Conservation (phyloP, 2,329 filamentous ascomycete species). For the Pezicula carpinea region DNA sequence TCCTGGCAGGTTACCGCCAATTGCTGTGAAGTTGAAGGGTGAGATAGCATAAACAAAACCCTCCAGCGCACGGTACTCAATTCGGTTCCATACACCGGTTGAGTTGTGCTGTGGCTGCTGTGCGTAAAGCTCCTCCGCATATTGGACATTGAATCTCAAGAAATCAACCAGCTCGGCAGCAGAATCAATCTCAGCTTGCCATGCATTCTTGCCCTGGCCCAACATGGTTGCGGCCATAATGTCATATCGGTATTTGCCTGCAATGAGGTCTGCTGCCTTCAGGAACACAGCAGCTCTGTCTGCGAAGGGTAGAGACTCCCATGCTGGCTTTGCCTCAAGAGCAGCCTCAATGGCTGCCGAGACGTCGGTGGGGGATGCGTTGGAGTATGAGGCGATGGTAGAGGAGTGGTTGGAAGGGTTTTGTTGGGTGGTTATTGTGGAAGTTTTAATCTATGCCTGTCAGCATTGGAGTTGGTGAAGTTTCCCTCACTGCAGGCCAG, state of each 20-base stretch:
- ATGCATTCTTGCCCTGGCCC: slow-evolving; percentile 96
- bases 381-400: slow-evolving; percentile 77
- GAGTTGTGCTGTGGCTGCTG: slow-evolving; percentile 83
- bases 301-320: slow-evolving; percentile 82
- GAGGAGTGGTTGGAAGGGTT: slow-evolving; percentile 79
- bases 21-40: slow-evolving; percentile 97
- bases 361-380: slow-evolving; percentile 73
- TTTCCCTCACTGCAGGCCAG: no score
- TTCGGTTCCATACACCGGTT: slow-evolving; percentile 83
- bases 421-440: slow-evolving; percentile 62
- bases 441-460: slow-evolving; percentile 56
- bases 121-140: slow-evolving; percentile 84
- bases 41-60: slow-evolving; percentile 93
- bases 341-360: slow-evolving; percentile 76
- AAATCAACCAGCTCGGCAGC: slow-evolving; percentile 93
- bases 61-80: slow-evolving; percentile 85
- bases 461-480: background rate
- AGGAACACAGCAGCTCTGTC: slow-evolving; percentile 92
- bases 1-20: slow-evolving; percentile 79
- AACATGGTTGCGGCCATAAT: slow-evolving; percentile 95
- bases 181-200: slow-evolving; percentile 98
- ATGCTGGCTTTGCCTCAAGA: slow-evolving; percentile 77
- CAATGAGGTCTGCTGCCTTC: slow-evolving; percentile 88
- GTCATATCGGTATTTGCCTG: slow-evolving; percentile 91
- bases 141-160: slow-evolving; percentile 89